These are phyloP conservation scores for Trichoderma oligosporum DNA, from an alignment of 2,329 filamentous ascomycete species.

Conservation along the genomic window DNA sequence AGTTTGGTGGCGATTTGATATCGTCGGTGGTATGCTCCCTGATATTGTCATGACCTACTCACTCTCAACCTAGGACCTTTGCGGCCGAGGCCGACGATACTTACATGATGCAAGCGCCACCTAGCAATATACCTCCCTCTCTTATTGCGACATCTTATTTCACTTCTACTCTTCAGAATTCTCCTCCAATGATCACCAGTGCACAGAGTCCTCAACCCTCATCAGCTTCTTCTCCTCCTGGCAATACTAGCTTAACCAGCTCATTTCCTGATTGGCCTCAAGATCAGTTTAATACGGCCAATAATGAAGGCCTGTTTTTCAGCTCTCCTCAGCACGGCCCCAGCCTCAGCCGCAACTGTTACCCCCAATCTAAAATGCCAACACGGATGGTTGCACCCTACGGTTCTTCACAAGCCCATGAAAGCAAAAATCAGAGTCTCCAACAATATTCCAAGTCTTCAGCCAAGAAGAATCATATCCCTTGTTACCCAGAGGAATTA, in stretches of 20 bases:
- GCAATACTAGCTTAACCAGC: background rate
- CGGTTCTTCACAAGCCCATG: background rate
- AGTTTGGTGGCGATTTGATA: background rate
- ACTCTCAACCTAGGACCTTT: background rate
- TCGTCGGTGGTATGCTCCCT: background rate
- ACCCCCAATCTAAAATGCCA: background rate
- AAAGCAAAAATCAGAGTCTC: background rate
- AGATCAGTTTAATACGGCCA: background rate
- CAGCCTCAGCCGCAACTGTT: background rate
- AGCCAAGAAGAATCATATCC: background rate
- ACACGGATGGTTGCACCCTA: background rate
- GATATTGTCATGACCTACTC: background rate
- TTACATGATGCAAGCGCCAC: background rate
- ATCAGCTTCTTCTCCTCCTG: background rate
- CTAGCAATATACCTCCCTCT: background rate
- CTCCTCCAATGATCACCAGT: background rate
- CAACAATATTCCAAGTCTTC: background rate
- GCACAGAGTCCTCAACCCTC: background rate
- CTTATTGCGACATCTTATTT: background rate
- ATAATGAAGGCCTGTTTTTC: background rate
- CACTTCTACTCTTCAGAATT: background rate
- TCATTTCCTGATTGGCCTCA: conserved; percentile 10
- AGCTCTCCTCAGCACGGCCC: background rate
- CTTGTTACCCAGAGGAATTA: background rate
- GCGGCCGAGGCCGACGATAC: background rate